Percentiles rank a stretch among this genome's conserved stretches.
These are phyloP conservation scores for Phytopythium sindhum DNA, from an alignment of 352 stramenopile species.

Conservation along the genomic window DNA sequence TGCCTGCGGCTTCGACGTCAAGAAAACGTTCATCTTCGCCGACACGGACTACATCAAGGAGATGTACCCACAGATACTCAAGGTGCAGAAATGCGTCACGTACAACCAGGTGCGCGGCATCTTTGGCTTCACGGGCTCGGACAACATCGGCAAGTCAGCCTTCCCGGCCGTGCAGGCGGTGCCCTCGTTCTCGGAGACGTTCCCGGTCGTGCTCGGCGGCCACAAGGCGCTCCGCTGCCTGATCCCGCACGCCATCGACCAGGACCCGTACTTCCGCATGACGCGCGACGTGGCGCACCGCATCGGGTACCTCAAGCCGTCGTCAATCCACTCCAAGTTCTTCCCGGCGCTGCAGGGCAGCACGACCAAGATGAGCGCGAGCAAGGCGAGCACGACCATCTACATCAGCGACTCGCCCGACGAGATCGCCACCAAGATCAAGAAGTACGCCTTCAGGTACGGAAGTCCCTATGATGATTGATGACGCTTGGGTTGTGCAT, in stretches of 20 bases:
- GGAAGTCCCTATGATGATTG: background rate
- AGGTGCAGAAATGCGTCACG: conserved; percentile 99
- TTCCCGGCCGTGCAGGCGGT: conserved; percentile 98
- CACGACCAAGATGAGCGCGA: conserved; percentile 99
- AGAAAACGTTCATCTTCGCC: conserved; percentile 99
- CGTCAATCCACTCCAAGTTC: conserved; percentile 99
- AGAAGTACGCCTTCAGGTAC: conserved; percentile 86
- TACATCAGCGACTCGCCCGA: conserved; percentile 98
- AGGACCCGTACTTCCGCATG: conserved; percentile 98
- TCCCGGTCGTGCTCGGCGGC: conserved; percentile 89
- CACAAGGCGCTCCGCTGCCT: conserved; percentile 94
- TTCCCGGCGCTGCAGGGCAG: conserved; percentile 98
- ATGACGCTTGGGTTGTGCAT: conserved; percentile 4
- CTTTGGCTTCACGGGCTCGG: conserved; percentile 98
- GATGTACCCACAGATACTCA: conserved; percentile 99
- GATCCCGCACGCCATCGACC: conserved; percentile 99
- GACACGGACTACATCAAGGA: conserved; percentile 98
- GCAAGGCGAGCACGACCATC: conserved; percentile 95
- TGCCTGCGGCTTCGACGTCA: conserved; percentile 94
- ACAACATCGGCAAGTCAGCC: conserved; percentile 98
- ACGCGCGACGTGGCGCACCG: conserved; percentile 98
- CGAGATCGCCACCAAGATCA: conserved; percentile 92
- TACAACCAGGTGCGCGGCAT: conserved; percentile 97
- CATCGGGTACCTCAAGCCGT: conserved; percentile 95
- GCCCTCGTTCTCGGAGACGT: conserved; percentile 97